Base-by-base conservation (phyloP, 345 rosid genomes). In the Linum trigynum region DNA sequence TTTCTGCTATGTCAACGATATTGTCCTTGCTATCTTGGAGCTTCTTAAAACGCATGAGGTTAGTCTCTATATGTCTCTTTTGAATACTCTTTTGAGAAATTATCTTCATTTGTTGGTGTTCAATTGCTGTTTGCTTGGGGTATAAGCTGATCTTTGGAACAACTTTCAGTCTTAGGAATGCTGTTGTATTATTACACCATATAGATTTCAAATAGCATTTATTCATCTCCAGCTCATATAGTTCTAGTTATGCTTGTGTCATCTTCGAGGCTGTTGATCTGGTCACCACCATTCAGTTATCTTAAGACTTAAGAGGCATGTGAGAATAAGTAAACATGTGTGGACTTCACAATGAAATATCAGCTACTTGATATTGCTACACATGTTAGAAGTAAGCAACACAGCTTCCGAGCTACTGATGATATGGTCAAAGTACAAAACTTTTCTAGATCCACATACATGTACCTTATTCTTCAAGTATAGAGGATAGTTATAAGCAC, bases 31-130 rank as follows among this genome's bases (percentile, higher is more conserved):
- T 16, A 83, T 87, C 69, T 76, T 87, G 53, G 90, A 87, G 76
- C 90, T 85, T 56, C 88, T 87, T 72, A 87, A 87, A 71, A 77
- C 69, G 71, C 85, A 83, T 43, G 88, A 86, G 91, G 91, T 83
- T 69, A 74, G 76, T 65, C 59, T 57, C 4, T 23, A 5, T 16
- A 39, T 72, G 17, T 32, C 23, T 23, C 63, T 23, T 38, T 42
- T 55, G 8, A 9, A 23, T 9, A 3, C 35, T 16, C 59, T 11
- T 59, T 7, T 48, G 14, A 48, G 53, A 48, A 48, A 15, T n/a
- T 39, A 23, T 23, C 32, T 23, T 23, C 32, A 23, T 23, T 23
- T 23, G 32, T 23, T 67, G 23, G 35, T 48, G 5, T 4, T 15
- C 37, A n/a, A 37, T 12, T 40, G 63, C 1, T 14, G 14, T 32